Evolutionary conservation across 1,284 basidiomycete species (phyloP), one percentile per base, ranked within the genome.

Genomic region (Filobasidium uniguttulatum): DNA sequence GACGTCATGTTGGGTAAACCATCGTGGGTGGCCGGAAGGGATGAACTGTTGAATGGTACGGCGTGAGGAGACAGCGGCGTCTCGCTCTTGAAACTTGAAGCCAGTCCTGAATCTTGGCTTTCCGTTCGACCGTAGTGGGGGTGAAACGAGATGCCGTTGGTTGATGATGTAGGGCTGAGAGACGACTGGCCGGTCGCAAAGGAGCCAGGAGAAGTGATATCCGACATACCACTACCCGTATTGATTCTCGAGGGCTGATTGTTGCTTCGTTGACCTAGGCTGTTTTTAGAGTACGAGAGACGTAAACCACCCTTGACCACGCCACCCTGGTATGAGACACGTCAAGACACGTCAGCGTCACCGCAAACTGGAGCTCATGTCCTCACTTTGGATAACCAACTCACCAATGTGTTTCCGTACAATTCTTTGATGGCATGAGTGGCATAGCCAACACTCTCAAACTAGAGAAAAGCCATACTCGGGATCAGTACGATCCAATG

Each of bases 261-360:
- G 35, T 55, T 50, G 37, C 65, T 65, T 5, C 69, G 62, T 52
- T 70, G 68, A 9, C 88, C 88, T 14, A 93, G 75, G 12, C 88
- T 88, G 62, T 93, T 91, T 75, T 93, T 93, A 69, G 87, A 91
- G 68, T 93, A 98, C 15, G 89, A 93, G 51, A 98, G 72, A 31
- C 93, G 83, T 54, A 98, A 94, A 5, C 90, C 88, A 53, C 87
- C 86, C 70, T 93, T 94, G 66, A 98, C 85, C 22, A 91, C 72
- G 1, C 91, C 90, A 55, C 80, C 79, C 59, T 66, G 54, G 19
- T 25, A 19, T 22, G n/a, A 3, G 14, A 22, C 22, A 34, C 29
- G 26, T 22, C 26, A 17, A 10, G 15, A 48, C n/a, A 22, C 14
- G 14, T 19, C n/a, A 19, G 19, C n/a, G n/a, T 43, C 22, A 51